These are phyloP conservation scores for Citrus glauca DNA, from an alignment of 345 rosid species.

Conservation along the genomic window DNA sequence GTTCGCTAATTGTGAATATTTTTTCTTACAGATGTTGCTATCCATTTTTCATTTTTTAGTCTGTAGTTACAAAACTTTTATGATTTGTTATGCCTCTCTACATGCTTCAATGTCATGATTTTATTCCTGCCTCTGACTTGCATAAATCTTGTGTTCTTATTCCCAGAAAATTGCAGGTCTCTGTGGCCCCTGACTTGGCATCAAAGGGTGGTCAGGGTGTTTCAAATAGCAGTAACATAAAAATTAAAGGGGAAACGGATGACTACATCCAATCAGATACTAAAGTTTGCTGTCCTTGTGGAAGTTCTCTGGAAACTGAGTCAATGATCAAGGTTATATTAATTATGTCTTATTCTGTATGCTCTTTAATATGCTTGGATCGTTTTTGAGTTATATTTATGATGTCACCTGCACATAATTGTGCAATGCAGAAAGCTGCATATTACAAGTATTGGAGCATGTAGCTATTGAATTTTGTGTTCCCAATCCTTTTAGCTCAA, in stretches of 20 bases:
- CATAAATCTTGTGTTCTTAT: slow-evolving; percentile 12
- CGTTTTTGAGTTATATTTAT: neutral
- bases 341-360: neutral
- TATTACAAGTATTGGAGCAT: neutral
- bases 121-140: slow-evolving; percentile 12
- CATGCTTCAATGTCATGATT: slow-evolving; percentile 1
- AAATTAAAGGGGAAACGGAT: slow-evolving; percentile 62
- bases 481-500: neutral
- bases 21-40: neutral
- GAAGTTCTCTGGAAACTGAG: slow-evolving; percentile 65
- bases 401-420: neutral
- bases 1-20: neutral
- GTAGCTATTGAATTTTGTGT: neutral
- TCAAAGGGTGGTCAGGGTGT: slow-evolving; percentile 70
- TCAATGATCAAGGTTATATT: slow-evolving; percentile 68
- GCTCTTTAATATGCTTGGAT: neutral
- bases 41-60: neutral
- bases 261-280: slow-evolving; percentile 46
- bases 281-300: slow-evolving; percentile 92
- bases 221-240: slow-evolving; percentile 60
- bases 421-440: neutral
- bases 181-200: slow-evolving; percentile 86
- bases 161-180: slow-evolving; percentile 83
- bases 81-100: neutral
- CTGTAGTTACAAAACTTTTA: neutral